Evolutionary conservation across 2,329 filamentous ascomycete genomes (phyloP), one percentile per base, ranked within the genome.

Genomic region (Hypocreales sp.): DNA sequence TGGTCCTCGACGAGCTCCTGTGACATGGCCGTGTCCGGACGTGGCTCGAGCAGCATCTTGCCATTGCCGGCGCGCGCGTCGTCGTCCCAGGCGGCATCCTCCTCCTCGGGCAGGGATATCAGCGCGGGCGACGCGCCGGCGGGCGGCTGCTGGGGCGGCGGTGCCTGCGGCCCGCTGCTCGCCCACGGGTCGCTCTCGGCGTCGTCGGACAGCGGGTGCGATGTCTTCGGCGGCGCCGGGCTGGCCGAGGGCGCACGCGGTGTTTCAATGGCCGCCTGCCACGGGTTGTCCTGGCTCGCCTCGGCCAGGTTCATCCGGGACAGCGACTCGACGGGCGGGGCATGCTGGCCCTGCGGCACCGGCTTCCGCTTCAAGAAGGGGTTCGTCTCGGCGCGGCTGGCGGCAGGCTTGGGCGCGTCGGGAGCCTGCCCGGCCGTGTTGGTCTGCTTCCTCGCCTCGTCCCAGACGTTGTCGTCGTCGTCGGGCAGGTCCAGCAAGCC

Each of bases 301-400:
- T 65, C 60, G 26, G 50, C 47, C 5, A 65, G 37, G 22, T 41
- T 49, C 27, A 65, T 42, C 33, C 56, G 52, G 4, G 60, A 52
- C 3, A 52, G 44, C 8, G 51, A 49, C 2, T 48, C 45, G 1
- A 52, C 48, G 6, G 48, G 43, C 8, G 41, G 33, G 8, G 40
- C 35, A 5, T 15, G 24, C 30, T 35, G 19, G 30, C 29, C 22
- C 22, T 24, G 31, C 9, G 32, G 27, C 21, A 38, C 25, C 7
- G 36, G 36, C 35, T 64, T 64, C 30, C 62, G 59, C 33, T 62
- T 63, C 14, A 55, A 38, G 41, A 71, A 71, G 0, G 66, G 66
- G 28, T 71, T 71, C 13, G 64, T 67, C 31, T 62, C 55, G 15
- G 43, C 38, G 20, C 48, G 47, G 7, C 40, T 39, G 9, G 33